phyloP scores from a whole-genome alignment of 306 rosid genomes.

The Quercus wislizeni region DNA sequence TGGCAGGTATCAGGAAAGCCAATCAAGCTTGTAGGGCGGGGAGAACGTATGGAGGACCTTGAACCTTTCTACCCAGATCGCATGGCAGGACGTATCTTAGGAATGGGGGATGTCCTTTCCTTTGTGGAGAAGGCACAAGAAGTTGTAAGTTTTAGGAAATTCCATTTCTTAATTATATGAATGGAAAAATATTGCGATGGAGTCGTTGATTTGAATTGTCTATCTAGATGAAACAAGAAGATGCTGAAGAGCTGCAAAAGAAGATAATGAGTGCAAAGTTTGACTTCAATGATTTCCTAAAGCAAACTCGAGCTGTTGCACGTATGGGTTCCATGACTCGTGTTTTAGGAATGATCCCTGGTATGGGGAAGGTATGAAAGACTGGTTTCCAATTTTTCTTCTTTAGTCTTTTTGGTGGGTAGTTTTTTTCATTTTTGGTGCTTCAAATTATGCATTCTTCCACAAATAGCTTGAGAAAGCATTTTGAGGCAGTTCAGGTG shows the following conservation, averaged over 20 bases:
- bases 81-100: slow-evolving; percentile 97
- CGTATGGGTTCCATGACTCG: slow-evolving; percentile 98
- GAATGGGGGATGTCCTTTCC: slow-evolving; percentile 99
- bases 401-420: background rate
- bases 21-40: slow-evolving; percentile 94
- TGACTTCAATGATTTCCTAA: slow-evolving; percentile 93
- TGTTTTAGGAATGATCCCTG: slow-evolving; percentile 99
- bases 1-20: slow-evolving; percentile 97
- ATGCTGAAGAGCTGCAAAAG: slow-evolving; percentile 95
- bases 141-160: slow-evolving; percentile 62
- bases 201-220: slow-evolving; percentile 18
- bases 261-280: slow-evolving; percentile 98
- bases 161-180: slow-evolving; percentile 1
- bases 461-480: background rate
- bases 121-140: slow-evolving; percentile 98
- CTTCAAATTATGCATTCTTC: background rate
- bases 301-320: slow-evolving; percentile 96
- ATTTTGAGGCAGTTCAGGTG: background rate
- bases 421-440: background rate
- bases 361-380: slow-evolving; percentile 86
- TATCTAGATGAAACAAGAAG: slow-evolving; percentile 87
- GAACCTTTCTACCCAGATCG: slow-evolving; percentile 98
- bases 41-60: slow-evolving; percentile 99
- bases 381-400: background rate
- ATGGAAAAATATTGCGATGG: background rate